Evolutionary conservation across 345 rosid species (phyloP).

Genomic region (Euphorbia lathyris): DNA sequence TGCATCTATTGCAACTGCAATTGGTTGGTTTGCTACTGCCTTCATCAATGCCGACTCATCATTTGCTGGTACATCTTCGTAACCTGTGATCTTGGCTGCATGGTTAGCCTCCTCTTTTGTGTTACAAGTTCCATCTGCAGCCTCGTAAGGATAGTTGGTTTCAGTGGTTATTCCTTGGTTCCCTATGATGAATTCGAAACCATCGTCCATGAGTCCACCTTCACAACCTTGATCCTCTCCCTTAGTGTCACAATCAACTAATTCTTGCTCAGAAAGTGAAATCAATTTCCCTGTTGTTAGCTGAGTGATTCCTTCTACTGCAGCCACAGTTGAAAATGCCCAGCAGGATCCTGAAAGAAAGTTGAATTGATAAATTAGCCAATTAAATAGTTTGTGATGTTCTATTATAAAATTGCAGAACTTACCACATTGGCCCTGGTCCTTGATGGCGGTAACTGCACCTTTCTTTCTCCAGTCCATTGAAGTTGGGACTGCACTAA

Average conservation of each 20-base stretch:
- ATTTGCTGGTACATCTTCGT: slow-evolving; percentile 28
- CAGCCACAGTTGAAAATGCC: slow-evolving; percentile 57
- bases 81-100: slow-evolving; percentile 8
- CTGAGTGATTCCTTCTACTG: slow-evolving; percentile 38
- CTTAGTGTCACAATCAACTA: slow-evolving; percentile 41
- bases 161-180: slow-evolving; percentile 25
- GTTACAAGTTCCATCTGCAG: slow-evolving; percentile 28
- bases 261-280: slow-evolving; percentile 43
- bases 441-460: slow-evolving; percentile 17
- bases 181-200: slow-evolving; percentile 26
- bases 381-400: neutral
- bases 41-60: slow-evolving; percentile 29
- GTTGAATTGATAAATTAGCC: neutral
- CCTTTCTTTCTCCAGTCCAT: slow-evolving; percentile 21
- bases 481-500: slow-evolving; percentile 5
- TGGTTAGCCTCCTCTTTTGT: slow-evolving; percentile 18
- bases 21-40: slow-evolving; percentile 32
- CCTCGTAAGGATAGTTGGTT: slow-evolving; percentile 30
- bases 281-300: slow-evolving; percentile 28
- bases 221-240: slow-evolving; percentile 21
- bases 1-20: slow-evolving; percentile 31
- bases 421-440: slow-evolving; percentile 22
- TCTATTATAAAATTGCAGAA: neutral
- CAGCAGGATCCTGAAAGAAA: slow-evolving; percentile 38
- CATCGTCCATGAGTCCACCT: slow-evolving; percentile 40